These are phyloP conservation scores for Alternaria hordeiaustralica DNA, from an alignment of 2,329 filamentous ascomycete species.

Conservation along the genomic window DNA sequence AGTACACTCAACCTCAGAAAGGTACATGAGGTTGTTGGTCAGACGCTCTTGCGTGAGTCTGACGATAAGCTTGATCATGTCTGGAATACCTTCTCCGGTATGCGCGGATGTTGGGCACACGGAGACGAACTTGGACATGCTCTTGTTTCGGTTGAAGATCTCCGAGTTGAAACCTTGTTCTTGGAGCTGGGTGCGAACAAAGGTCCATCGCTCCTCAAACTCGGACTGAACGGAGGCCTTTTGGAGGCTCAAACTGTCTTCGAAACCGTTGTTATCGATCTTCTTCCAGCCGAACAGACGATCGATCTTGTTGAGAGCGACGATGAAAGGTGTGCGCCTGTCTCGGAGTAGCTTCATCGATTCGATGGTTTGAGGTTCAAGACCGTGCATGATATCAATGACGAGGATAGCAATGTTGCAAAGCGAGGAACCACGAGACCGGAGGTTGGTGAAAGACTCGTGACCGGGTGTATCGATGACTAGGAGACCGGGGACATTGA, in stretches of 20 bases:
- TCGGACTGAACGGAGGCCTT: conserved; percentile 93
- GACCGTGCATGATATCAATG: conserved; percentile 99
- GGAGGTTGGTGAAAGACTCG: conserved; percentile 99
- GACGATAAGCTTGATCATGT: conserved; percentile 95
- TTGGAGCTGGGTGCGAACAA: conserved; percentile 91
- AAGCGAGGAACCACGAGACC: conserved; percentile 94
- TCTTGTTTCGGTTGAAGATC: conserved; percentile 97
- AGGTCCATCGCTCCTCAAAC: conserved; percentile 86
- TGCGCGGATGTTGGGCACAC: conserved; percentile 95
- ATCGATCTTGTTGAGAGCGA: conserved; percentile 99
- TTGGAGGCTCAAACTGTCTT: conserved; percentile 87
- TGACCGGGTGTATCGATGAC: conserved; percentile 99
- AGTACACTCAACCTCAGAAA: conserved; percentile 96
- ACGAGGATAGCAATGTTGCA: conserved; percentile 99
- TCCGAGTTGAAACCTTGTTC: conserved; percentile 99
- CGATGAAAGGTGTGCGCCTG: conserved; percentile 95
- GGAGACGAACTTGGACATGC: conserved; percentile 93
- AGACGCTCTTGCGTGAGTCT: conserved; percentile 95
- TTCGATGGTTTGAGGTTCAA: conserved; percentile 95
- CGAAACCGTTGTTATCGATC: conserved; percentile 98
- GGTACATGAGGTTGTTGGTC: conserved; percentile 96
- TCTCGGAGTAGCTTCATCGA: conserved; percentile 95
- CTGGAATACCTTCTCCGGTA: conserved; percentile 98
- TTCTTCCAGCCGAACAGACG: conserved; percentile 99
- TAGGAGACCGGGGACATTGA: conserved; percentile 95